Percentiles rank a stretch among this genome's conserved stretches.
Conservation (phyloP, 352 stramenopile genomes). For the Halophytophthora polymorphica region DNA sequence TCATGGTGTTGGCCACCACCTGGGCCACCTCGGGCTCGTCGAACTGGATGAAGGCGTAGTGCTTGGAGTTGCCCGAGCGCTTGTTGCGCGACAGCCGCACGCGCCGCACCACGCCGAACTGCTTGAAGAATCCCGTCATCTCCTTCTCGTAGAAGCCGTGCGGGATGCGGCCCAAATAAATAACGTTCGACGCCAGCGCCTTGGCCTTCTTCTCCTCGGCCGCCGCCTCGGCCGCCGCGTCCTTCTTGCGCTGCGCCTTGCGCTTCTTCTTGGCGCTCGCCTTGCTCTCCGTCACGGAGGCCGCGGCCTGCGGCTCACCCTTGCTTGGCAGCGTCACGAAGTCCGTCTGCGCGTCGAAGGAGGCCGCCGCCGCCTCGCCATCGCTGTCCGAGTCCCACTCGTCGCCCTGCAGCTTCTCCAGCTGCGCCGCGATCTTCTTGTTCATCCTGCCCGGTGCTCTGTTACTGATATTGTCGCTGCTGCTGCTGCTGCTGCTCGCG, state of each 20-base stretch:
- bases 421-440: conserved; percentile 74
- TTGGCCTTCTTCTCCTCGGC: conserved; percentile 26
- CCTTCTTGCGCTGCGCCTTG: conserved; percentile 37
- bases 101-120: conserved; percentile 93
- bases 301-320: conserved; percentile 3
- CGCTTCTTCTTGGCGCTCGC: conserved; percentile 25
- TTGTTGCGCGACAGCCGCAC: conserved; percentile 94
- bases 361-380: conserved; percentile 32
- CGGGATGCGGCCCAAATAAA: conserved; percentile 96
- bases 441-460: conserved; percentile 32
- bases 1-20: conserved; percentile 94
- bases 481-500: background rate
- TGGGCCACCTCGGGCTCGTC: conserved; percentile 88
- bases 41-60: conserved; percentile 97
- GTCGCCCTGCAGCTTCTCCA: conserved; percentile 77
- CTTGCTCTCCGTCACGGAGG: background rate
- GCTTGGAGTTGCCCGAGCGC: conserved; percentile 92
- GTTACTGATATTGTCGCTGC: background rate
- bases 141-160: conserved; percentile 96
- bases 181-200: conserved; percentile 76
- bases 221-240: conserved; percentile 16
- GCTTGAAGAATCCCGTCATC: conserved; percentile 94
- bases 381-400: conserved; percentile 88
- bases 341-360: conserved; percentile 49
- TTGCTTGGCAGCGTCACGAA: conserved; percentile 47